These are phyloP conservation scores for Austroboletus niveus DNA, from an alignment of 1,284 basidiomycete species.

Conservation along the genomic window DNA sequence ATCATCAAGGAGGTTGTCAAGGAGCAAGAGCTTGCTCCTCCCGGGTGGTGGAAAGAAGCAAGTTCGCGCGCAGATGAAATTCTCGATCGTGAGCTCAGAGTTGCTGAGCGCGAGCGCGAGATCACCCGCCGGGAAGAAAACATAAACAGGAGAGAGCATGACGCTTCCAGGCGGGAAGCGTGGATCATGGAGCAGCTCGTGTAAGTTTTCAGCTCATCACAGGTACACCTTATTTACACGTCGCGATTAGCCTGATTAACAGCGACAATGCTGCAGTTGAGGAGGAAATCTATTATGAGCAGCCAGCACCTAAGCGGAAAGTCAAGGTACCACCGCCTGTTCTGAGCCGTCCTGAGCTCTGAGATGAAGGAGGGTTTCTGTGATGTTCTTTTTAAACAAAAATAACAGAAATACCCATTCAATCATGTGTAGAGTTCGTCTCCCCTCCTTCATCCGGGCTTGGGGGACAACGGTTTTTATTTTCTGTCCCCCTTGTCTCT, in stretches of 20 bases:
- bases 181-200: slow-evolving; percentile 90
- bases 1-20: slow-evolving; percentile 82
- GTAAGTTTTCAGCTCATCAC: slow-evolving; percentile 44
- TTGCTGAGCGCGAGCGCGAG: slow-evolving; percentile 78
- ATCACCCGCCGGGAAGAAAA: slow-evolving; percentile 78
- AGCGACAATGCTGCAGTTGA: slow-evolving; percentile 66
- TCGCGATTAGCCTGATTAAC: slow-evolving; percentile 58
- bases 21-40: slow-evolving; percentile 71
- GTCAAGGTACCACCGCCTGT: slow-evolving; percentile 81
- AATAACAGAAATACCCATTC: slow-evolving; percentile 22
- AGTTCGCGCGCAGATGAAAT: slow-evolving; percentile 72
- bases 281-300: slow-evolving; percentile 78
- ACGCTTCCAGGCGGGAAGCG: slow-evolving; percentile 75
- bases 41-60: slow-evolving; percentile 66
- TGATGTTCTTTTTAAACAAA: slow-evolving; percentile 37
- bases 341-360: slow-evolving; percentile 83
- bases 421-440: slow-evolving; percentile 67
- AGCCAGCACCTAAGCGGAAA: slow-evolving; percentile 65
- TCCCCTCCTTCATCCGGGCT: slow-evolving; percentile 82
- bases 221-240: slow-evolving; percentile 14
- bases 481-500: slow-evolving; percentile 72
- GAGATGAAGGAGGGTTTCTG: slow-evolving; percentile 78
- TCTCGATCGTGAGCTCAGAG: slow-evolving; percentile 76
- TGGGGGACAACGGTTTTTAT: slow-evolving; percentile 73
- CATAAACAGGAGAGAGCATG: slow-evolving; percentile 78